Percentiles rank a stretch among this genome's conserved stretches.
These are phyloP conservation scores for Alternaria brassicicola DNA, from an alignment of 2,329 filamentous ascomycete genomes.

Conservation along the genomic window DNA sequence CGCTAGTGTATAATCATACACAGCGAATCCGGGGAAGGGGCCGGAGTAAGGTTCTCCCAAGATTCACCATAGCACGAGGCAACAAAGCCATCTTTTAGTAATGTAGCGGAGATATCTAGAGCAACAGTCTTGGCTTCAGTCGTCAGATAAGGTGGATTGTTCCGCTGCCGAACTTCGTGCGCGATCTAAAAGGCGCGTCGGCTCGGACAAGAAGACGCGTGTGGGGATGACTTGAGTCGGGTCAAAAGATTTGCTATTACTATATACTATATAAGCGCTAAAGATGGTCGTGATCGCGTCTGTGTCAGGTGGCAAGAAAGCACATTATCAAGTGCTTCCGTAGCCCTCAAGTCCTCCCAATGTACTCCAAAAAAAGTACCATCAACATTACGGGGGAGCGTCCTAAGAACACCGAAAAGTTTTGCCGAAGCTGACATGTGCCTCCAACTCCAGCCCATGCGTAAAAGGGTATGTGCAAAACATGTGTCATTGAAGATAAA, in stretches of 20 bases:
- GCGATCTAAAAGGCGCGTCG: not conserved
- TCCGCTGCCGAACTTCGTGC: too few relatives aligned
- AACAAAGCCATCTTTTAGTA: not conserved
- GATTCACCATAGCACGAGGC: not conserved
- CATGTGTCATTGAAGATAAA: not conserved
- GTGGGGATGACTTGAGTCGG: not conserved
- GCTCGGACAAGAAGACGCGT: not conserved
- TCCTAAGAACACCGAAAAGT: slow-evolving; percentile 1
- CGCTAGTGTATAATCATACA: slow-evolving; percentile 1
- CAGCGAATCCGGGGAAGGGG: not conserved
- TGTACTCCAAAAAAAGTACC: not conserved
- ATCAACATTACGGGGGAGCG: not conserved
- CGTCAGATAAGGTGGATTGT: not conserved
- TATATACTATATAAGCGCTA: slow-evolving; percentile 26
- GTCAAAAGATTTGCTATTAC: slow-evolving; percentile 16
- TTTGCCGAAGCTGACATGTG: slow-evolving; percentile 5
- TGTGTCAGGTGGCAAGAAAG: not conserved
- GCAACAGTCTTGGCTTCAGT: not conserved
- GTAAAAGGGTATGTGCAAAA: slow-evolving; percentile 11
- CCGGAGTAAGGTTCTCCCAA: not conserved
- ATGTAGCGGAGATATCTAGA: not conserved
- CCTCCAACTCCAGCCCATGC: slow-evolving; percentile 22
- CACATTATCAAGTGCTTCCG: slow-evolving; percentile 1
- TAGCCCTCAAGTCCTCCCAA: not conserved
- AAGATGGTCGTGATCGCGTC: slow-evolving; percentile 6